A percentile compares a stretch with the other conserved stretches of the same genome.
These are phyloP conservation scores for Tuber aestivum DNA, from an alignment of 495 filamentous ascomycete species.

Conservation along the genomic window DNA sequence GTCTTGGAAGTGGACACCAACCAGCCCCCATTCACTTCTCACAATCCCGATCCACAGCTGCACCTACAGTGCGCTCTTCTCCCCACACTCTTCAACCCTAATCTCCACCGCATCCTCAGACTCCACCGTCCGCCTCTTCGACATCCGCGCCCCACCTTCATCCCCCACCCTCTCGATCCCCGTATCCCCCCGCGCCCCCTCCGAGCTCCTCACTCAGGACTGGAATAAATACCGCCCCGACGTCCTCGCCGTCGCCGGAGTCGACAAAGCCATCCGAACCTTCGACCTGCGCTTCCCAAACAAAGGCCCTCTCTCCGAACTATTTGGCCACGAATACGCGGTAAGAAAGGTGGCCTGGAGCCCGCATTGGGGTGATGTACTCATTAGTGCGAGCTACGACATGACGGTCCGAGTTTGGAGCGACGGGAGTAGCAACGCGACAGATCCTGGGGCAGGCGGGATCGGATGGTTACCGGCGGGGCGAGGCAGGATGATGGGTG, in stretches of 20 bases:
- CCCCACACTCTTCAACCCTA: slow-evolving; percentile 68
- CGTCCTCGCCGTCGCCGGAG: slow-evolving; percentile 77
- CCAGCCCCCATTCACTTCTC: slow-evolving; percentile 60
- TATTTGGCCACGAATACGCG: slow-evolving; percentile 86
- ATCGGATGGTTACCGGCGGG: slow-evolving; percentile 34
- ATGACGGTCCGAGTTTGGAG: slow-evolving; percentile 95
- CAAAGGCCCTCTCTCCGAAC: slow-evolving; percentile 59
- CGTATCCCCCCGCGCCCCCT: slow-evolving; percentile 44
- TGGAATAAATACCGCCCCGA: slow-evolving; percentile 96
- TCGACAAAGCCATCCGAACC: slow-evolving; percentile 78
- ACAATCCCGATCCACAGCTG: slow-evolving; percentile 86
- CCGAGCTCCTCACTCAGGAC: slow-evolving; percentile 87
- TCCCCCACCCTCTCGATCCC: slow-evolving; percentile 54
- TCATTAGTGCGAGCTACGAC: slow-evolving; percentile 88
- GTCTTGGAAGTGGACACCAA: slow-evolving; percentile 68
- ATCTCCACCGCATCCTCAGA: slow-evolving; percentile 79
- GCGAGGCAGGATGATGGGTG: slow-evolving; percentile 64
- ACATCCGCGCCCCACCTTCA: slow-evolving; percentile 73
- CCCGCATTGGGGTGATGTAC: slow-evolving; percentile 77
- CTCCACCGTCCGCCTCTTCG: slow-evolving; percentile 79
- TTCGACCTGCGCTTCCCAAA: slow-evolving; percentile 78
- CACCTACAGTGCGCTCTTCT: slow-evolving; percentile 80
- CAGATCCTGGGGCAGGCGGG: slow-evolving; percentile 38
- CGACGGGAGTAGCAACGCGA: slow-evolving; percentile 58
- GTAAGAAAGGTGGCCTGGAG: slow-evolving; percentile 80